Evolutionary conservation across 78 protist genomes (phyloP), one percentile per base, ranked within the genome.

Genomic region (Dictyostelium capitatum): DNA sequence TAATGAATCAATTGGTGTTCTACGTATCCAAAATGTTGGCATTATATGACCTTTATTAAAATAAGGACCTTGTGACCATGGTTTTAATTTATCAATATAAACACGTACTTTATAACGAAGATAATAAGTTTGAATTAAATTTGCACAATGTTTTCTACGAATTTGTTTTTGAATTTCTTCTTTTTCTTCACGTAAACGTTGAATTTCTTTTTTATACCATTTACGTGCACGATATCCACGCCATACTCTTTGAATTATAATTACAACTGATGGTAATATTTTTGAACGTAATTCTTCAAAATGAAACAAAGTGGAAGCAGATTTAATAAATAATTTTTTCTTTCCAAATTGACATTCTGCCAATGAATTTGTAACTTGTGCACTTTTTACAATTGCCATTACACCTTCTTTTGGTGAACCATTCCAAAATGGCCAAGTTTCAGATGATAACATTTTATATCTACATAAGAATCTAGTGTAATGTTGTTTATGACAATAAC

Each of bases 401-500:
- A 48, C 78, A 53, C 91, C 91, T 43, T 83, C 91, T 47, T 67
- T 83, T 46, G 37, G 41, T 4, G 91, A 41, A n/a, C 59, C 82
- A 73, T 56, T 77, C 59, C 79, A 83, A 17, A 48, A 51, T 54
- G 85, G 89, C 91, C 90, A 92, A 14, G 95, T 92, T 1, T 30
- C 67, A 28, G 69, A 64, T 48, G 79, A 30, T 47, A 84, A 50
- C 75, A 95, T 89, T 82, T 91, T 94, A 92, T 72, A 97, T 19
- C 98, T 57, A 6, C 47, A 8, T 30, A 96, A n/a, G 83, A 98
- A 97, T 72, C 79, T 56, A 37, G 82, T 96, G 62, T 94, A 98
- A 37, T 46, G 92, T 46, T 89, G 93, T 12, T 97, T 95, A 77
- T 96, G 95, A 8, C 97, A 87, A 79, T 84, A 98, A 0, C 99